Base-by-base conservation (phyloP, 164 flowering plant genomes). In the Vitis rupestris region DNA sequence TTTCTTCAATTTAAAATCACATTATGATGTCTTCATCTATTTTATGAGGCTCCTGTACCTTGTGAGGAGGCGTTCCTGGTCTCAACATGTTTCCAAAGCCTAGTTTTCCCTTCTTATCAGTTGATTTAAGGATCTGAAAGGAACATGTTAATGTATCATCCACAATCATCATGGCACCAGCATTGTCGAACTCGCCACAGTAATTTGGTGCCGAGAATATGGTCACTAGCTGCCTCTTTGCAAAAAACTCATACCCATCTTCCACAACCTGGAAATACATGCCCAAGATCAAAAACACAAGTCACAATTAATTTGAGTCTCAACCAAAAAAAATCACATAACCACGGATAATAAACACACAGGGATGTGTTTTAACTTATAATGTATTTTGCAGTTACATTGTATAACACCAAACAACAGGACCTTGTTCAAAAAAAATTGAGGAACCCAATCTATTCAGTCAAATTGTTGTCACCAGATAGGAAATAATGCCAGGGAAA, bases 231-330 rank as follows among this genome's bases (percentile, higher is more conserved):
- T 84, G 80, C 66, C 85, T 67, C 58, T 74, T 73, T 67, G 88
- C 90, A 76, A 86, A 86, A 69, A 86, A 86, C 78, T 86, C 90
- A 52, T 84, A 86, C 1, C 90, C 90, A 72, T 86, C 90, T 75
- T 86, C 90, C 48, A 86, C 90, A 72, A 86, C 89, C 89, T 86
- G 72, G 69, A 27, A n/a, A 62, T 44, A 9, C 57, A 74, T 12
- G 29, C 29, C 47, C 31, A 59, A 54, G 3, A 3, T 12, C 10
- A 58, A 11, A 17, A 50, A 8, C 27, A 57, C n/a, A 63, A n/a
- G 5, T 23, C 49, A 31, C 29, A 19, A 58, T 44, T 47, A 53
- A 50, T 14, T 19, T 27, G 2, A 65, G 11, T 27, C 3, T 14
- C 8, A 68, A 8, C 8, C 17, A 59, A 60, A 50, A 4, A 10